Evolutionary conservation across 495 filamentous ascomycete genomes (phyloP).

Genomic region (Penicillium coprophilum): DNA sequence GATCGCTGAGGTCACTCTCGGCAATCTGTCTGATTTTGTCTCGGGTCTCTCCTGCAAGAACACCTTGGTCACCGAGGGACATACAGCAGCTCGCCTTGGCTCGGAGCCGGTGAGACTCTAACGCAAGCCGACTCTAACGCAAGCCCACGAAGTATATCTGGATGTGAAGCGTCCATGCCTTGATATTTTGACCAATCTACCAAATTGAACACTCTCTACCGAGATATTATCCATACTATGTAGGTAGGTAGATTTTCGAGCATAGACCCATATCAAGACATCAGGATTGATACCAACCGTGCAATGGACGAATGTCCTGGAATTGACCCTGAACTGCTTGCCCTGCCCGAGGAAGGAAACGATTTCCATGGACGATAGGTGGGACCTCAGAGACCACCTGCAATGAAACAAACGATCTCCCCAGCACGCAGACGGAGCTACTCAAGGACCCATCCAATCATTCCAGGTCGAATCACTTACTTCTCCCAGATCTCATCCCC

Average conservation of each 20-base stretch:
- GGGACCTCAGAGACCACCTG: too few relatives aligned
- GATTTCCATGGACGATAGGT: too few relatives aligned
- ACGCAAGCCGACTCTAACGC: too few relatives aligned
- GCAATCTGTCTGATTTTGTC: conserved; percentile 48
- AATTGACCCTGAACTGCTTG: too few relatives aligned
- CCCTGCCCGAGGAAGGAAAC: too few relatives aligned
- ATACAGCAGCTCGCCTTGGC: conserved; percentile 29
- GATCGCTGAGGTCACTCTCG: conserved; percentile 61
- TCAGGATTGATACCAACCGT: background rate
- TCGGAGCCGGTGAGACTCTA: conserved; percentile 40
- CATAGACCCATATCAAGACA: conserved; percentile 13
- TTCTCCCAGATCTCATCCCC: too few relatives aligned
- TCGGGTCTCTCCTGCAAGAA: conserved; percentile 30
- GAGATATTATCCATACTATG: background rate
- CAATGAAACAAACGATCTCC: too few relatives aligned
- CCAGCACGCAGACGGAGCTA: too few relatives aligned
- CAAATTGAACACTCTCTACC: background rate
- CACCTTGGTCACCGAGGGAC: conserved; percentile 37
- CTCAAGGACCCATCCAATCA: too few relatives aligned
- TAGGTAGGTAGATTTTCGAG: background rate
- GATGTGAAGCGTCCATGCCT: background rate
- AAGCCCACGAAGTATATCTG: background rate
- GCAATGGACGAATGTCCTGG: too few relatives aligned
- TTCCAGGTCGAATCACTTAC: too few relatives aligned
- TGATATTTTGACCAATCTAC: conserved; percentile 1